Conservation (phyloP, 2,329 filamentous ascomycete species). For the Ascochyta koolunga region DNA sequence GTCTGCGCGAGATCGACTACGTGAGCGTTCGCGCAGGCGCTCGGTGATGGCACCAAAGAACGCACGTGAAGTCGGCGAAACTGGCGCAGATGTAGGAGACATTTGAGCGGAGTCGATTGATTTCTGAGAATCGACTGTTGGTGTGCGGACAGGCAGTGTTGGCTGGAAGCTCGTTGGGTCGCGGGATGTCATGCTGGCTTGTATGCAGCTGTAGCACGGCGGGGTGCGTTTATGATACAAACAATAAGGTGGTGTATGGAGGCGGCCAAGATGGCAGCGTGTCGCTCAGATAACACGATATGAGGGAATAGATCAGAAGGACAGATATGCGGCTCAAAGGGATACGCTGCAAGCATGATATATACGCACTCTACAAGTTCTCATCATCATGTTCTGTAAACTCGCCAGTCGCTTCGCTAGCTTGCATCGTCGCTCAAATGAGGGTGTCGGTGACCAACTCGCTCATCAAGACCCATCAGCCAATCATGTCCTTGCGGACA, state of each 20-base stretch:
- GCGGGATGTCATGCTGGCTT: conserved; percentile 32
- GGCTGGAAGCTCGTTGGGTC: conserved; percentile 32
- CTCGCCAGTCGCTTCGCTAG: conserved; percentile 8
- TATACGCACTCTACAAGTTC: conserved; percentile 23
- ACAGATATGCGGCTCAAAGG: conserved; percentile 36
- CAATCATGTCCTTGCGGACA: conserved; percentile 12
- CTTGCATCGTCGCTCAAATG: conserved; percentile 11
- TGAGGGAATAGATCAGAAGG: conserved; percentile 18
- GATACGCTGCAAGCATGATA: conserved; percentile 21
- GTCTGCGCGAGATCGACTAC: conserved; percentile 38
- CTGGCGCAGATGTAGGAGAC: conserved; percentile 28
- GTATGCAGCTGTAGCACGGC: neutral
- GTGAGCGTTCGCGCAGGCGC: conserved; percentile 42
- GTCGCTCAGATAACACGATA: conserved; percentile 16
- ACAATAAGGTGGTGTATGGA: neutral
- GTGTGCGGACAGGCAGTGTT: conserved; percentile 39
- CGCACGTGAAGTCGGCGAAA: conserved; percentile 37
- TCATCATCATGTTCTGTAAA: conserved; percentile 18
- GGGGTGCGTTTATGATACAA: neutral
- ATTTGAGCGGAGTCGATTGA: conserved; percentile 31
- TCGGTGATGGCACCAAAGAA: conserved; percentile 48
- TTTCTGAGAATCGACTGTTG: conserved; percentile 36
- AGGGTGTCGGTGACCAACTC: conserved; percentile 15
- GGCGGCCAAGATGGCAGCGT: neutral
- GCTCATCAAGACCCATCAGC: conserved; percentile 16